Percentiles rank a stretch among this genome's conserved stretches.
phyloP scores from a whole-genome alignment of 768 basidiomycete genomes.

The Tephrocybe rancida region DNA sequence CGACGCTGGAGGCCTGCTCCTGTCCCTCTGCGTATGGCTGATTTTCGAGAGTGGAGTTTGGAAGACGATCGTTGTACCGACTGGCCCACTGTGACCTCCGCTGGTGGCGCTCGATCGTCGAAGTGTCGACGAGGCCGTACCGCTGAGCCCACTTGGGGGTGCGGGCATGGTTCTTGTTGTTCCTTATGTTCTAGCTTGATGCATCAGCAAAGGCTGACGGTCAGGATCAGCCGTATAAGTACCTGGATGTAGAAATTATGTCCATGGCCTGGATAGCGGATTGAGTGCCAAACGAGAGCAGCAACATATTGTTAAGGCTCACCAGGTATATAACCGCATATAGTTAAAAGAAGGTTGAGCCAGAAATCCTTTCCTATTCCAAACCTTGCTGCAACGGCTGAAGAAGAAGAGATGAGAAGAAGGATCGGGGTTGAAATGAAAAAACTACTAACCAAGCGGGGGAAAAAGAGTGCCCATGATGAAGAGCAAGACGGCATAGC shows the following conservation, averaged over 20 bases:
- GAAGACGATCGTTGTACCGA: slow-evolving; percentile 82
- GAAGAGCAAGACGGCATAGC: slow-evolving; percentile 79
- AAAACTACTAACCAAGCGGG: slow-evolving; percentile 75
- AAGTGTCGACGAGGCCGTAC: slow-evolving; percentile 85
- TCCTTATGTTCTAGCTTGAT: slow-evolving; percentile 79
- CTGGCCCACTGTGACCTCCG: slow-evolving; percentile 85
- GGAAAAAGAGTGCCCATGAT: slow-evolving; percentile 90
- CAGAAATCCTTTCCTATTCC: slow-evolving; percentile 92
- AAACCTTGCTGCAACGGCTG: slow-evolving; percentile 93
- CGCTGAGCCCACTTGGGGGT: slow-evolving; percentile 96
- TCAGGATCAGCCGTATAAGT: slow-evolving; percentile 16
- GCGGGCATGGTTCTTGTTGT: slow-evolving; percentile 89
- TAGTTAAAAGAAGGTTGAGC: slow-evolving; percentile 85
- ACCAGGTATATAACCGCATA: slow-evolving; percentile 92
- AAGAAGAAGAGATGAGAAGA: slow-evolving; percentile 9
- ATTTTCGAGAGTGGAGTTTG: slow-evolving; percentile 67
- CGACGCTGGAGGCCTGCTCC: slow-evolving; percentile 46
- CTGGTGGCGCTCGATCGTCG: slow-evolving; percentile 76
- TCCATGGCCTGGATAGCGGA: slow-evolving; percentile 60
- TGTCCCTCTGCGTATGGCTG: slow-evolving; percentile 84
- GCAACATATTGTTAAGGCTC: slow-evolving; percentile 13
- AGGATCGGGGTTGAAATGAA: slow-evolving; percentile 4
- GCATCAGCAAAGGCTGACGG: slow-evolving; percentile 1
- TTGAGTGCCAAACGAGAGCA: slow-evolving; percentile 5
- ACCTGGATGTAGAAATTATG: slow-evolving; percentile 96